Evolutionary conservation across 2,329 filamentous ascomycete genomes (phyloP).

Genomic region (Apiospora phragmitis): DNA sequence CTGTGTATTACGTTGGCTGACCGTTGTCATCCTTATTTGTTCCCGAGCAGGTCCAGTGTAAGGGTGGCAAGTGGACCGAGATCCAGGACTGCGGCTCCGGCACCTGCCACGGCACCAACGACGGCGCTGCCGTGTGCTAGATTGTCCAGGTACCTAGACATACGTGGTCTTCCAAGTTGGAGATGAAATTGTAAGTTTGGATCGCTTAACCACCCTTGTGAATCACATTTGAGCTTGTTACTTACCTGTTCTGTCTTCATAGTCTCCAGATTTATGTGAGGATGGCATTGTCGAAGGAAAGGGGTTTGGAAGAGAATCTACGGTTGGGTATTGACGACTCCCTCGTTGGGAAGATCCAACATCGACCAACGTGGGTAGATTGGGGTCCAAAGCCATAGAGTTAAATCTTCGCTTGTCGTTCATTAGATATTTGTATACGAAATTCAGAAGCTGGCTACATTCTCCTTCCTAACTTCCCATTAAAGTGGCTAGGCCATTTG

Average conservation of each 20-base stretch:
- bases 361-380: neutral
- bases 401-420: neutral
- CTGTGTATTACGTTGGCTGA: neutral
- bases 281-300: neutral
- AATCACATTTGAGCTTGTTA: too few species aligned
- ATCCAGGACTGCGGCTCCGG: slow-evolving; percentile 15
- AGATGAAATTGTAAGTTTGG: neutral
- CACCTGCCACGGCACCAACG: slow-evolving; percentile 17
- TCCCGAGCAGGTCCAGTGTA: slow-evolving; percentile 16
- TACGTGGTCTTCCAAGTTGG: too few species aligned
- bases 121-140: slow-evolving; percentile 15
- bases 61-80: slow-evolving; percentile 17
- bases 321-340: neutral
- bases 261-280: neutral
- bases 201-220: neutral
- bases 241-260: neutral
- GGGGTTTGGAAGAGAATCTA: neutral
- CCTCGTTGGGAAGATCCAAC: neutral
- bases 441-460: neutral
- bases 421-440: neutral
- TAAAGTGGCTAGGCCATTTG: neutral
- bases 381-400: neutral
- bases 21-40: neutral
- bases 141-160: neutral
- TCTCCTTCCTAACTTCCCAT: too few species aligned